A percentile compares a stretch with the other conserved stretches of the same genome.
Conservation (phyloP, 2,329 filamentous ascomycete genomes). For the Ascochyta lentis region DNA sequence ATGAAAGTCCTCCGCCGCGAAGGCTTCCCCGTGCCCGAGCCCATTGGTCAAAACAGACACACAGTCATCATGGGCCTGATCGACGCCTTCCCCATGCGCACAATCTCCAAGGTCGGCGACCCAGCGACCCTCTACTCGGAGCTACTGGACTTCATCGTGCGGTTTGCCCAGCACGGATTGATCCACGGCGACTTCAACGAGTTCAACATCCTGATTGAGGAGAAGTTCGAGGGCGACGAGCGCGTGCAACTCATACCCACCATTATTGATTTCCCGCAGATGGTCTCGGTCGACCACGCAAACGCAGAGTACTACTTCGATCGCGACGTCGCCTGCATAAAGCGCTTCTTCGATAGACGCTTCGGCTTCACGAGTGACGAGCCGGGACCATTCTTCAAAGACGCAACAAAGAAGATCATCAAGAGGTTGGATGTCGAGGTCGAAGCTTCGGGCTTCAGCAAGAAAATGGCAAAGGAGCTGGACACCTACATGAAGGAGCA, state of each 20-base stretch:
- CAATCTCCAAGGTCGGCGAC: slow-evolving; percentile 83
- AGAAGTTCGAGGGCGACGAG: slow-evolving; percentile 56
- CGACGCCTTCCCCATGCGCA: slow-evolving; percentile 88
- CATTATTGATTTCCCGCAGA: slow-evolving; percentile 97
- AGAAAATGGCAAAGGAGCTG: slow-evolving; percentile 94
- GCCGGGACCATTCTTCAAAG: slow-evolving; percentile 83
- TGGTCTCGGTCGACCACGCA: slow-evolving; percentile 91
- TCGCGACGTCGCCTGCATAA: slow-evolving; percentile 92
- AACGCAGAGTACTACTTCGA: slow-evolving; percentile 99
- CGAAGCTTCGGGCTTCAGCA: slow-evolving; percentile 92
- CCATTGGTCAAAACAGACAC: slow-evolving; percentile 87
- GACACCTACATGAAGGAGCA: slow-evolving; percentile 85
- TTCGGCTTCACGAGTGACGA: slow-evolving; percentile 87
- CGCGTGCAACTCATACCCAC: slow-evolving; percentile 72
- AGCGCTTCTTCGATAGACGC: slow-evolving; percentile 87
- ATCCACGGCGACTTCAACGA: slow-evolving; percentile 99
- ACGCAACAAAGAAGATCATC: slow-evolving; percentile 75
- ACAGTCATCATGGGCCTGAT: slow-evolving; percentile 96
- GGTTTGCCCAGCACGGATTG: slow-evolving; percentile 81
- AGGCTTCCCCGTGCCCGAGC: slow-evolving; percentile 88
- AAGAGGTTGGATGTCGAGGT: slow-evolving; percentile 85
- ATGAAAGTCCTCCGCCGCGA: slow-evolving; percentile 86
- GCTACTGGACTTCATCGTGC: slow-evolving; percentile 83
- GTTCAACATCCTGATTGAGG: slow-evolving; percentile 96
- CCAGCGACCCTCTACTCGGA: slow-evolving; percentile 90